phyloP scores from a whole-genome alignment of 192 early-diverging fungal genomes.

The Coemansia sp. region DNA sequence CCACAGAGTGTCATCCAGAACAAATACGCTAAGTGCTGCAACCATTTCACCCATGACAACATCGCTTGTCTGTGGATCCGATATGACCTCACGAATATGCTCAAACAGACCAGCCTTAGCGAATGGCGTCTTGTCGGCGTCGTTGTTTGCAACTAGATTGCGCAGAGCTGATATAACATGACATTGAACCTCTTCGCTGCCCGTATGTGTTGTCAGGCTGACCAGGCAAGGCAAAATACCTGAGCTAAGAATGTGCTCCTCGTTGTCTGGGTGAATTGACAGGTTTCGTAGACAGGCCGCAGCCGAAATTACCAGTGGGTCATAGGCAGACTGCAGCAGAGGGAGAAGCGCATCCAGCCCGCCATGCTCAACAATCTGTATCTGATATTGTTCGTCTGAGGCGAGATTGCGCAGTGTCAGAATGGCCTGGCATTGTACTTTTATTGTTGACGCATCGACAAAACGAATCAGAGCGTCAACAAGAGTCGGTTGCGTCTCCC shows the following conservation, averaged over 20 bases:
- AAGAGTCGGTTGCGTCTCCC: conserved; percentile 69
- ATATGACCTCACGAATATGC: conserved; percentile 51
- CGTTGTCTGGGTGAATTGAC: conserved; percentile 83
- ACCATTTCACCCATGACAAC: conserved; percentile 76
- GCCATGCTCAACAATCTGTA: conserved; percentile 73
- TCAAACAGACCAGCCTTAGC: conserved; percentile 75
- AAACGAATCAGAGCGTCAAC: conserved; percentile 74
- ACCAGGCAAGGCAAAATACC: conserved; percentile 63
- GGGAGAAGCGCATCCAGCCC: conserved; percentile 71
- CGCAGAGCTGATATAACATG: conserved; percentile 83
- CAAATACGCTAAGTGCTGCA: conserved; percentile 80
- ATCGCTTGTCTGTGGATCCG: conserved; percentile 23
- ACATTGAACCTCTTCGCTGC: conserved; percentile 81
- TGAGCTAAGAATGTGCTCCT: conserved; percentile 78
- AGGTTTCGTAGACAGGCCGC: conserved; percentile 88
- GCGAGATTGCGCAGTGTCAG: conserved; percentile 85
- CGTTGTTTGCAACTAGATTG: conserved; percentile 77
- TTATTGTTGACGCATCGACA: conserved; percentile 72
- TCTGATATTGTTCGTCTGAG: conserved; percentile 76
- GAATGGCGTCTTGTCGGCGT: conserved; percentile 70
- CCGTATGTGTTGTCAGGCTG: conserved; percentile 43
- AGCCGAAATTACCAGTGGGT: conserved; percentile 75
- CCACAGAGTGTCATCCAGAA: conserved; percentile 72
- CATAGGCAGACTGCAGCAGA: conserved; percentile 70
- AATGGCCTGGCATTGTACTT: conserved; percentile 86